Evolutionary conservation across 2,329 filamentous ascomycete genomes (phyloP).

Genomic region (Fusarium virguliforme): DNA sequence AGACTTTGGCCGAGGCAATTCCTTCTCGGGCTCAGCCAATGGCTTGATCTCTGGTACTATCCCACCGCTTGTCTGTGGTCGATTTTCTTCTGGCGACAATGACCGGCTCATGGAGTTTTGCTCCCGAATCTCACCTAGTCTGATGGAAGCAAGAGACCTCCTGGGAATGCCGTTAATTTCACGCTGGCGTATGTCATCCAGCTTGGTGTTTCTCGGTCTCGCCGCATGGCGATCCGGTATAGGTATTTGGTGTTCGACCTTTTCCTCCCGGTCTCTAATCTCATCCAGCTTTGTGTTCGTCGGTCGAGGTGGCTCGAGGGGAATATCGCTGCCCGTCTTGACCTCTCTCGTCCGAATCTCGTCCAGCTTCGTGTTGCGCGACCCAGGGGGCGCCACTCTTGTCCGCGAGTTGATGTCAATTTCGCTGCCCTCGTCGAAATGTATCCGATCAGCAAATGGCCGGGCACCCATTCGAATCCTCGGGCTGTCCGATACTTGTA

Average conservation of each 20-base stretch:
- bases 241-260: constrained; percentile 54
- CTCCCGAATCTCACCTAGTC: constrained; percentile 69
- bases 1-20: constrained; percentile 42
- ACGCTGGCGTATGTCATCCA: constrained; percentile 65
- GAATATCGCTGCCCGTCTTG: constrained; percentile 52
- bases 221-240: constrained; percentile 52
- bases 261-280: constrained; percentile 55
- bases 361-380: constrained; percentile 63
- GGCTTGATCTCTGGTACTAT: constrained; percentile 28
- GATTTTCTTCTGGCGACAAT: constrained; percentile 60
- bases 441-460: constrained; percentile 57
- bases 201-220: constrained; percentile 60
- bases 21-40: constrained; percentile 36
- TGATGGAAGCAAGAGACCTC: constrained; percentile 64
- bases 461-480: constrained; percentile 61
- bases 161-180: constrained; percentile 64
- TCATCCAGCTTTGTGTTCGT: constrained; percentile 57
- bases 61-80: constrained; percentile 51
- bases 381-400: constrained; percentile 50
- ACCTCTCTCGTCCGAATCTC: constrained; percentile 63
- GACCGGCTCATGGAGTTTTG: constrained; percentile 64
- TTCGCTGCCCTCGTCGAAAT: constrained; percentile 53
- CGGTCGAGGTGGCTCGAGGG: constrained; percentile 37
- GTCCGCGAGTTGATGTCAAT: constrained; percentile 52
- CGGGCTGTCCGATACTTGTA: constrained; percentile 72